Evolutionary conservation across 345 rosid species (phyloP).

Genomic region (Populus pruinosa): DNA sequence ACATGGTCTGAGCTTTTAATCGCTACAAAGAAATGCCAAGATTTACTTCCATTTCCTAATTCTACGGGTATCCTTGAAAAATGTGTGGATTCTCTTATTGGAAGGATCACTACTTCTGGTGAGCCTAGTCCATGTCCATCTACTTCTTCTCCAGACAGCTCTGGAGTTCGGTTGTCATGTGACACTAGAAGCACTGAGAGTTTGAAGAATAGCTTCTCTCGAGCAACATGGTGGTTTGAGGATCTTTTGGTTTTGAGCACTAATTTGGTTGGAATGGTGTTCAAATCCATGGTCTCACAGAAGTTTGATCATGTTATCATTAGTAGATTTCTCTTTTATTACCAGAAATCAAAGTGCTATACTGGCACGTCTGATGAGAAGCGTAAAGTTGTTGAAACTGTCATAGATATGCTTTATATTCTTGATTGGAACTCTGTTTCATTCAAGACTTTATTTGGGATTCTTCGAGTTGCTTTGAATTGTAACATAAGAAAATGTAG

Average conservation of each 20-base stretch:
- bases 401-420: slow-evolving; percentile 47
- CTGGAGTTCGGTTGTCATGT: slow-evolving; percentile 65
- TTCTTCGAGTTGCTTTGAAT: slow-evolving; percentile 52
- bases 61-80: slow-evolving; percentile 39
- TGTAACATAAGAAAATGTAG: slow-evolving; percentile 44
- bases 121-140: slow-evolving; percentile 80
- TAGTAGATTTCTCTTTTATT: slow-evolving; percentile 66
- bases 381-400: slow-evolving; percentile 44
- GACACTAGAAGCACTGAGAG: slow-evolving; percentile 88
- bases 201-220: slow-evolving; percentile 52
- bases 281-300: slow-evolving; percentile 49
- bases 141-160: slow-evolving; percentile 73
- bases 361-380: slow-evolving; percentile 44
- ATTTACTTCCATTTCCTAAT: slow-evolving; percentile 29
- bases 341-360: slow-evolving; percentile 66
- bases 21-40: slow-evolving; percentile 65
- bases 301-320: slow-evolving; percentile 57
- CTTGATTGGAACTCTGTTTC: slow-evolving; percentile 55
- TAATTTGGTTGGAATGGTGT: slow-evolving; percentile 37
- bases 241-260: slow-evolving; percentile 52
- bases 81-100: slow-evolving; percentile 56
- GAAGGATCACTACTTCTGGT: slow-evolving; percentile 45
- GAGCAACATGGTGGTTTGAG: slow-evolving; percentile 82
- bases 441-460: slow-evolving; percentile 70
- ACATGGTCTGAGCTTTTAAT: slow-evolving; percentile 74